Evolutionary conservation across 1,139 yeast genomes (phyloP), one percentile per base, ranked within the genome.

Genomic region (Scheffersomyces parashehatae): DNA sequence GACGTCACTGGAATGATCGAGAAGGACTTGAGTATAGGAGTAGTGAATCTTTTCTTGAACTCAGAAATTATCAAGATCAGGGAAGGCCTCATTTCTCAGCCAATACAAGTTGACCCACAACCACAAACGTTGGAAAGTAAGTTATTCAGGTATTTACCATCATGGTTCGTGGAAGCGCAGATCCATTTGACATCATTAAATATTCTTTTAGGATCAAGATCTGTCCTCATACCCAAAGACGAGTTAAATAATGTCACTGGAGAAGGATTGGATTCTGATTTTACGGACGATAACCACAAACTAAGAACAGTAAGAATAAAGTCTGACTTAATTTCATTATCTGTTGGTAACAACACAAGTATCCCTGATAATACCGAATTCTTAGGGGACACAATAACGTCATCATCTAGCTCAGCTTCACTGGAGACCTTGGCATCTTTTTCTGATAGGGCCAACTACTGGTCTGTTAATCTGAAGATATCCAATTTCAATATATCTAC

Each of bases 161-260:
- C 52, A 1, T 79, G 83, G 79, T 58, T 82, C 16, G 62, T 73
- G 15, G 68, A 63, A 7, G 43, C 70, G 8, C 64, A 65, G 28
- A 24, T 81, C 3, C 58, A 55, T 4, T 41, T 78, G 1, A 50
- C 59, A 2, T 56, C 64, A 3, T 54, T 75, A 3, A 56, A 58
- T 3, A 38, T 82, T 0, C 54, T 63, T 8, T 45, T 83, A 7
- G 89, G 88, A 0, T 75, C 88, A 0, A 69, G 88, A 40, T 83
- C 89, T 0, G 75, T 83, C 0, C 68, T 84, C 41, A 72, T 83
- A 49, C 81, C 73, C 11, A 51, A 76, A 9, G 68, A 73, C 15
- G 67, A 69, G 38, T 52, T 71, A 5, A 59, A 73, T 36, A 59
- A 66, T 29, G 48, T 54, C 2, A 47, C 60, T 3, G 66, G 59